phyloP scores from a whole-genome alignment of 2,329 filamentous ascomycete genomes.

The Immersiporthe knoxdaviesiana region DNA sequence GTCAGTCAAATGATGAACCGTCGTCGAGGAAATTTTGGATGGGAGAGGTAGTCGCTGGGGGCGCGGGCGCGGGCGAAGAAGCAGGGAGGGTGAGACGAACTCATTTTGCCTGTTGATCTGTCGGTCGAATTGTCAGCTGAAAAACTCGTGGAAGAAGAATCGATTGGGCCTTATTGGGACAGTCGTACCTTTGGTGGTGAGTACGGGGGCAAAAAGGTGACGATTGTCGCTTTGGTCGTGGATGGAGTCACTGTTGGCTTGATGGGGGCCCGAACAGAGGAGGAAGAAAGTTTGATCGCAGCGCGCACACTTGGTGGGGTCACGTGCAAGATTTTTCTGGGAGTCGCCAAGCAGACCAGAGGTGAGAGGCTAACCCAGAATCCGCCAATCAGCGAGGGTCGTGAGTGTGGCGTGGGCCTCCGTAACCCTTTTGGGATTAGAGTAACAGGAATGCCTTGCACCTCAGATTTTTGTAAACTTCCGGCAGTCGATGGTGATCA shows the following conservation, averaged over 20 bases:
- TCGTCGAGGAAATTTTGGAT: constrained; percentile 23
- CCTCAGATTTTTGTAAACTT: neutral
- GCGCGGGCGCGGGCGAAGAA: neutral
- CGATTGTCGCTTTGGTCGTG: constrained; percentile 28
- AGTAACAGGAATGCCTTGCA: neutral
- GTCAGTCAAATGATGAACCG: constrained; percentile 30
- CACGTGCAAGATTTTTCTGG: constrained; percentile 15
- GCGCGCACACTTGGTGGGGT: constrained; percentile 7
- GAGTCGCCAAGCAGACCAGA: constrained; percentile 1
- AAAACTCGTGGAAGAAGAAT: neutral
- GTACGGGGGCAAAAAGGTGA: constrained; percentile 26
- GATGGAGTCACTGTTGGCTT: constrained; percentile 28
- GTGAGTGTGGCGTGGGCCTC: neutral
- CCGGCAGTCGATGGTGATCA: neutral
- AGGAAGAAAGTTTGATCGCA: constrained; percentile 18
- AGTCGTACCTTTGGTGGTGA: constrained; percentile 28
- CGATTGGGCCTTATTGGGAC: neutral
- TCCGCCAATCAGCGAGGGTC: neutral
- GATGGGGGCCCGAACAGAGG: constrained; percentile 16
- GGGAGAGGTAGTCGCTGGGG: constrained; percentile 1
- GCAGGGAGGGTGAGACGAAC: constrained; percentile 48
- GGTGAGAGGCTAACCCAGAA: neutral
- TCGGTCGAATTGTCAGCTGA: constrained; percentile 31
- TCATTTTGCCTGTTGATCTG: constrained; percentile 58
- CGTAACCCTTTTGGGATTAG: neutral